Conservation (phyloP, 768 basidiomycete species). For the Boletus reticulatus region DNA sequence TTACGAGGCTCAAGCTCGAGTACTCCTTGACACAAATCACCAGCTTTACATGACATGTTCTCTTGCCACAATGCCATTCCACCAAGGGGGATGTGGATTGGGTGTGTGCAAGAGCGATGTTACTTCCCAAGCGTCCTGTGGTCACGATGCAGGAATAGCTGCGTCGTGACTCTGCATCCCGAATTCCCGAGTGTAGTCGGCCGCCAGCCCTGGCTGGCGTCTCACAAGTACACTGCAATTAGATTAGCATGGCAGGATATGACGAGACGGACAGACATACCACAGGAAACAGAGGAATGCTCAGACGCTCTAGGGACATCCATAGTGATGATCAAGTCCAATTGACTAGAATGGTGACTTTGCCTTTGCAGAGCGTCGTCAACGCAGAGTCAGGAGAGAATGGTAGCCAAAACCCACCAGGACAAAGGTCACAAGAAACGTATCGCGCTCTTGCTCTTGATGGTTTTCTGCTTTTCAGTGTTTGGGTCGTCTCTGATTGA, state of each 20-base stretch:
- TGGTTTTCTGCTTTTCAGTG: not conserved
- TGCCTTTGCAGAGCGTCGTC: not conserved
- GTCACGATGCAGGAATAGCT: not conserved
- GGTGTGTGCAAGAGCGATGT: not conserved
- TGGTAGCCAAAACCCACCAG: not conserved
- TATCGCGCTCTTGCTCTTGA: not conserved
- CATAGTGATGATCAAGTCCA: not conserved
- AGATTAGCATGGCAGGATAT: not conserved
- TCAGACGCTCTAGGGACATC: not conserved
- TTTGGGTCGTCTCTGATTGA: not conserved
- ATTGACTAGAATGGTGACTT: not conserved
- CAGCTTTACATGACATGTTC: not conserved
- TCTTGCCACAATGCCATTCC: not conserved
- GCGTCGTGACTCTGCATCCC: not conserved
- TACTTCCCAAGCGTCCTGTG: no score
- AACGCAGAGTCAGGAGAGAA: not conserved
- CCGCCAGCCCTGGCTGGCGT: slow-evolving; percentile 14
- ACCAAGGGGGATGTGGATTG: no score
- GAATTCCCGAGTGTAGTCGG: not conserved
- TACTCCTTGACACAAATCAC: not conserved
- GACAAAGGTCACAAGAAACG: not conserved
- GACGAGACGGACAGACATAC: not conserved
- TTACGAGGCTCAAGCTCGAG: not conserved
- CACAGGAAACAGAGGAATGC: not conserved
- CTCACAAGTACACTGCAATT: slow-evolving; percentile 1